These are phyloP conservation scores for Irpex lacteus DNA, from an alignment of 1,284 basidiomycete species.

Conservation along the genomic window DNA sequence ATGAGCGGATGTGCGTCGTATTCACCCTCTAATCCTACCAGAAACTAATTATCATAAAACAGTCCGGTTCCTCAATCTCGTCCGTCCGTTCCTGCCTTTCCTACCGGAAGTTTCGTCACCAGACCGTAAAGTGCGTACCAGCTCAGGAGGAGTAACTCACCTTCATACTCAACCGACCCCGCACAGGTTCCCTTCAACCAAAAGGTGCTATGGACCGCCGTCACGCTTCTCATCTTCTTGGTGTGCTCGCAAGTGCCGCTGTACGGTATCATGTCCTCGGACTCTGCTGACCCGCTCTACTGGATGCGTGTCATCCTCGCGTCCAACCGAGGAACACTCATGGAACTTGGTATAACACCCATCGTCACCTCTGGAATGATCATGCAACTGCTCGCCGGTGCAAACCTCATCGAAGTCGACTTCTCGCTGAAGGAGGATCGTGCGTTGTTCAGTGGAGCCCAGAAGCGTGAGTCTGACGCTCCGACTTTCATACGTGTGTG, in stretches of 20 bases:
- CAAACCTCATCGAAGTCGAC: constrained; percentile 97
- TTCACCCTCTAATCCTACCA: background rate
- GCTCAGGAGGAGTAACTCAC: background rate
- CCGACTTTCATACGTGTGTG: background rate
- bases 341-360: constrained; percentile 98
- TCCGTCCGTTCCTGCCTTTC: constrained; percentile 92
- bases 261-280: constrained; percentile 97
- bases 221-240: constrained; percentile 96
- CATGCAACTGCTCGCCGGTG: constrained; percentile 98
- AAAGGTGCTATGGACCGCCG: constrained; percentile 96
- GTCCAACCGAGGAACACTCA: constrained; percentile 96
- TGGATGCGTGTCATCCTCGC: constrained; percentile 99
- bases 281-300: constrained; percentile 97
- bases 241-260: constrained; percentile 97
- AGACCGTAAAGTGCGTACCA: constrained; percentile 78
- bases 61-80: constrained; percentile 96
- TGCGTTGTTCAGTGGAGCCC: constrained; percentile 93
- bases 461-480: constrained; percentile 77
- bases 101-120: constrained; percentile 95
- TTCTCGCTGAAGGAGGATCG: constrained; percentile 97
- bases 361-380: constrained; percentile 99
- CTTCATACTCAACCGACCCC: constrained; percentile 1
- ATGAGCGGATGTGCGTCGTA: constrained; percentile 38
- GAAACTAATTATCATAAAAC: constrained; percentile 11
- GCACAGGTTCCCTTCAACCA: constrained; percentile 89